Base-by-base conservation (phyloP, 164 flowering plant species). In the Sextonia rubra region DNA sequence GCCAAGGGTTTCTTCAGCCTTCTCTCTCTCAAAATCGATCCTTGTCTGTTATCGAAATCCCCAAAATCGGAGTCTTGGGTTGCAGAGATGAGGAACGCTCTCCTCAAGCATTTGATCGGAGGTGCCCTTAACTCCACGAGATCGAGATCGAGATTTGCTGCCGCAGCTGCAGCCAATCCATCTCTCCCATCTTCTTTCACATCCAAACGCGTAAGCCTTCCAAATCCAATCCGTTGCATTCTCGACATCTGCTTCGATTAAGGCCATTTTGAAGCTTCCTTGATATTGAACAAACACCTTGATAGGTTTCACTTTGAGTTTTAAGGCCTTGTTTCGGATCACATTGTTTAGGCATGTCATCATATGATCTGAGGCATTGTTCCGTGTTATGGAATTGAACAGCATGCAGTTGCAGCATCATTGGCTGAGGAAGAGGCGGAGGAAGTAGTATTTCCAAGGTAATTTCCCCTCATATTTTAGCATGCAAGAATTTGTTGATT, bases 361-460 rank as follows among this genome's bases (percentile, higher is more conserved):
- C 55, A 37, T 29, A 71, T 74, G 65, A 64, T 72, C 66, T 71
- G 64, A 72, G 47, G 18, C 15, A 60, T 4, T 61, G 48, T 23
- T 69, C 47, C 63, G 1, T 73, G 23, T 69, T 47, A 9, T 29
- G 63, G 67, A 48, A 20, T 69, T 52, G 18, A 48, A 60, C 83
- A 82, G 85, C 47, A 76, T 80, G 81, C 83, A 48, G 81, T 69
- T 76, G 72, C 81, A 15, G 66, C 71, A 17, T 48, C 81, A 64
- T 27, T 78, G 69, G 75, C 67, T 22, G 78, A 77, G 47, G 81
- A 74, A 32, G 81, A 78, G 76, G 63, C 77, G 26, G 77, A 77
- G 66, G 71, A 72, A 48, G 63, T 74, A 52, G 74, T 63, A 48
- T 73, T 71, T 72, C 83, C 82, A 26, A 80, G 83, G 83, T 80